Conservation (phyloP, 768 basidiomycete genomes). For the Boletus rubescentipes region DNA sequence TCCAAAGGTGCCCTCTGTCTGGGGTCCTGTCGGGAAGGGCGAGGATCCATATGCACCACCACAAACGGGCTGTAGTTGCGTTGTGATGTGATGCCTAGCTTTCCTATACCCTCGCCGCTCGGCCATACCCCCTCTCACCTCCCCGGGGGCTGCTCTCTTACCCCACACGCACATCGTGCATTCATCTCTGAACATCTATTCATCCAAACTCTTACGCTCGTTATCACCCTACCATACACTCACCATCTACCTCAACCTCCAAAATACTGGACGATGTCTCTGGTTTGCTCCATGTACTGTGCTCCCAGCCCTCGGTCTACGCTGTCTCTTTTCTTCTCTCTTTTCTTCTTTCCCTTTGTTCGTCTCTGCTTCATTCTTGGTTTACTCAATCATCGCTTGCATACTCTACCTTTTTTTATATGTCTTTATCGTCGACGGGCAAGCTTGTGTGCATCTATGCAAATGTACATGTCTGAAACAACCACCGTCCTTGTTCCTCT, state of each 20-base stretch:
- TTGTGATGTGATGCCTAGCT: constrained; percentile 58
- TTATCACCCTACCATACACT: constrained; percentile 29
- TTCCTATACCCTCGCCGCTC: constrained; percentile 33
- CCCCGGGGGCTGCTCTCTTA: not conserved
- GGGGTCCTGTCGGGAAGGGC: constrained; percentile 86
- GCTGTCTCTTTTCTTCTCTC: not conserved
- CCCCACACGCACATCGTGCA: constrained; percentile 13
- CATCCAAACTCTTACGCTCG: constrained; percentile 25
- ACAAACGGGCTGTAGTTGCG: constrained; percentile 68
- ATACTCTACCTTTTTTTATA: constrained; percentile 33
- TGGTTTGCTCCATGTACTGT: constrained; percentile 27
- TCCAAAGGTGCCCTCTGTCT: constrained; percentile 82
- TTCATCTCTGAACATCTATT: constrained; percentile 23
- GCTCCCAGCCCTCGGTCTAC: constrained; percentile 6
- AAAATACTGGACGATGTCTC: constrained; percentile 30
- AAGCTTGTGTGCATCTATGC: constrained; percentile 25
- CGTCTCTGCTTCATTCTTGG: constrained; percentile 15
- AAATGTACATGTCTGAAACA: constrained; percentile 32
- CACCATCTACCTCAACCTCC: constrained; percentile 17
- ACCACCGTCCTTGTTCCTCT: constrained; percentile 9
- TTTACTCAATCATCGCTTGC: constrained; percentile 18
- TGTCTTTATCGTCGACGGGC: constrained; percentile 33
- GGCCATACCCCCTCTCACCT: constrained; percentile 31
- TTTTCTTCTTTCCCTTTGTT: not conserved
- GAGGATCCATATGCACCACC: constrained; percentile 93